phyloP scores from a whole-genome alignment of 1,284 basidiomycete genomes.

The Ganoderma lucidum region DNA sequence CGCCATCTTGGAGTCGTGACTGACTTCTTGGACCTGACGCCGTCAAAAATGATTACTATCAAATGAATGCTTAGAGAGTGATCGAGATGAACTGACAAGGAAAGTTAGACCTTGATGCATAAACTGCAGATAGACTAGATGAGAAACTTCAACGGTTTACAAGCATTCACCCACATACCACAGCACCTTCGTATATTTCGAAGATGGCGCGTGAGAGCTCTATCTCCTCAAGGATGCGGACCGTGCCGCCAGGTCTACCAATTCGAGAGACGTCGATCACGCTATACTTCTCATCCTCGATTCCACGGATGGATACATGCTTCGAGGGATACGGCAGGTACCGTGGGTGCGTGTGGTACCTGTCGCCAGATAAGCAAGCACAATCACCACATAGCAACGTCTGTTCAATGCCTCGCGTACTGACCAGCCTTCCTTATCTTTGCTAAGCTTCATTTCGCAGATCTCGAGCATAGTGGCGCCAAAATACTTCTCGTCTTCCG shows the following conservation, averaged over 20 bases:
- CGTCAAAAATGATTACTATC: conserved; percentile 6
- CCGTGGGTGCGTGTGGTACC: conserved; percentile 85
- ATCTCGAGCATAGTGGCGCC: conserved; percentile 64
- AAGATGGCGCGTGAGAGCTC: conserved; percentile 88
- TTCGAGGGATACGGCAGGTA: conserved; percentile 81
- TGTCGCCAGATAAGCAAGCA: conserved; percentile 37
- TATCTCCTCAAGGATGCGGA: conserved; percentile 82
- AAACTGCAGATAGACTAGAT: conserved; percentile 54
- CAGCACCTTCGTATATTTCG: conserved; percentile 83
- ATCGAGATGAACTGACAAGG: conserved; percentile 54
- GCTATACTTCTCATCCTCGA: conserved; percentile 81
- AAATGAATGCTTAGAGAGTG: conserved; percentile 10
- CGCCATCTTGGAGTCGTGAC: conserved; percentile 81
- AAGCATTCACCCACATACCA: conserved; percentile 53
- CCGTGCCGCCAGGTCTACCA: conserved; percentile 46
- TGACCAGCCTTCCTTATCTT: conserved; percentile 78
- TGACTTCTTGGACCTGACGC: conserved; percentile 77
- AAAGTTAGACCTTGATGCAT: conserved; percentile 85
- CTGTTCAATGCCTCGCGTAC: conserved; percentile 24
- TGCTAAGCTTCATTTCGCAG: conserved; percentile 62
- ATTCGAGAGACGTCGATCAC: conserved; percentile 72
- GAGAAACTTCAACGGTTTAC: neutral
- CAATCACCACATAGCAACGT: neutral
- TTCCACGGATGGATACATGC: conserved; percentile 80
- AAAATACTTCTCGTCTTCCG: conserved; percentile 78